Percentiles rank a stretch among this genome's conserved stretches.
These are phyloP conservation scores for Annulohypoxylon moriforme DNA, from an alignment of 495 filamentous ascomycete genomes.

Conservation along the genomic window DNA sequence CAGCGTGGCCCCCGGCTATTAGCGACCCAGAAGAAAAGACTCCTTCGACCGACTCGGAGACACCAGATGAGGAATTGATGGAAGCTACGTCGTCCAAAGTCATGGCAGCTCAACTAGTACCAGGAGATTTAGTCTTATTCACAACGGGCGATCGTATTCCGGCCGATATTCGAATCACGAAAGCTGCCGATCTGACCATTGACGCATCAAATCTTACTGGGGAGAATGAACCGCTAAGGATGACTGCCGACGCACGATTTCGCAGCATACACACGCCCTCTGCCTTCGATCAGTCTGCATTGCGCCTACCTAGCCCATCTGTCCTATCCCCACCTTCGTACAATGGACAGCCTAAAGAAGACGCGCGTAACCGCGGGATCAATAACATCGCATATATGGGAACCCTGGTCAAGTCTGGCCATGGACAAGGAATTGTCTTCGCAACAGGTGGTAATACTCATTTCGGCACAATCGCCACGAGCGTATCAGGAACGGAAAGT, in stretches of 20 bases:
- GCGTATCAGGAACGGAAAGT: slow-evolving; percentile 91
- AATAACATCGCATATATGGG: slow-evolving; percentile 98
- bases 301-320: slow-evolving; percentile 55
- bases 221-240: slow-evolving; percentile 91
- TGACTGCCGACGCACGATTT: slow-evolving; percentile 75
- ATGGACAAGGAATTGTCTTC: slow-evolving; percentile 95
- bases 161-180: slow-evolving; percentile 94
- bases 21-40: slow-evolving; percentile 47
- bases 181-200: slow-evolving; percentile 86
- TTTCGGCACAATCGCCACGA: slow-evolving; percentile 95
- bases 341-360: slow-evolving; percentile 45
- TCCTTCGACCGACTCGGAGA: slow-evolving; percentile 48
- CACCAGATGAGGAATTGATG: slow-evolving; percentile 63
- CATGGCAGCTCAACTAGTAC: slow-evolving; percentile 85
- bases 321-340: slow-evolving; percentile 44
- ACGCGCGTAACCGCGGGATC: slow-evolving; percentile 44
- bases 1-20: slow-evolving; percentile 57
- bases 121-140: slow-evolving; percentile 92
- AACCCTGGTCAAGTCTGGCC: slow-evolving; percentile 93
- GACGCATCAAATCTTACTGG: slow-evolving; percentile 98
- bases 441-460: slow-evolving; percentile 92
- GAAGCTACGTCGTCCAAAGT: slow-evolving; percentile 84
- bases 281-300: slow-evolving; percentile 32
- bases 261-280: slow-evolving; percentile 58
- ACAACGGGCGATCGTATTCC: slow-evolving; percentile 96